Conservation (phyloP, 345 rosid species). For the Mallotus nudiflorus region DNA sequence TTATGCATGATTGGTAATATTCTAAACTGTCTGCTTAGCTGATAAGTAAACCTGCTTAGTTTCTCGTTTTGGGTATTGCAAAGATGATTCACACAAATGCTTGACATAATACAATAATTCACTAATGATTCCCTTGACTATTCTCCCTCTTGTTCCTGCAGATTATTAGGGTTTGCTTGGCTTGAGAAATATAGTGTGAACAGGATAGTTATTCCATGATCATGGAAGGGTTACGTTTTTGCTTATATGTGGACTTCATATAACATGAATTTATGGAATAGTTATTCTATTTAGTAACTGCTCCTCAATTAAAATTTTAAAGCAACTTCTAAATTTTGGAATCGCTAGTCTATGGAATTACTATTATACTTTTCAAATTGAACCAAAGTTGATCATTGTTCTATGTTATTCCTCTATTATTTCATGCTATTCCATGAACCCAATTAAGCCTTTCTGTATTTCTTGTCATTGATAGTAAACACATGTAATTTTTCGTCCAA, state of each 20-base stretch:
- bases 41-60: constrained; percentile 5
- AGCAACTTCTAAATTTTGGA: background rate
- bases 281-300: background rate
- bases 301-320: background rate
- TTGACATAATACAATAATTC: background rate
- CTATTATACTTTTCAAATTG: background rate
- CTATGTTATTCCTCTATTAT: background rate
- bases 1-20: constrained; percentile 92
- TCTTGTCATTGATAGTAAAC: background rate
- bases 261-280: background rate
- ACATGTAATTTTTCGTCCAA: constrained; percentile 1
- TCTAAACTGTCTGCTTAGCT: constrained; percentile 17
- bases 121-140: background rate
- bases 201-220: background rate
- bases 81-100: background rate
- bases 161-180: background rate
- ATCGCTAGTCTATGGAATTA: background rate
- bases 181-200: background rate
- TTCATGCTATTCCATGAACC: background rate
- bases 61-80: background rate
- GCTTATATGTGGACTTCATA: too few relatives aligned
- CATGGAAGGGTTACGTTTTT: background rate
- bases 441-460: background rate
- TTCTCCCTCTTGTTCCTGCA: background rate
- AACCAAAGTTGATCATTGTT: background rate